These are phyloP conservation scores for Ceratocystis cacaofunesta DNA, from an alignment of 2,329 filamentous ascomycete genomes.

Conservation along the genomic window DNA sequence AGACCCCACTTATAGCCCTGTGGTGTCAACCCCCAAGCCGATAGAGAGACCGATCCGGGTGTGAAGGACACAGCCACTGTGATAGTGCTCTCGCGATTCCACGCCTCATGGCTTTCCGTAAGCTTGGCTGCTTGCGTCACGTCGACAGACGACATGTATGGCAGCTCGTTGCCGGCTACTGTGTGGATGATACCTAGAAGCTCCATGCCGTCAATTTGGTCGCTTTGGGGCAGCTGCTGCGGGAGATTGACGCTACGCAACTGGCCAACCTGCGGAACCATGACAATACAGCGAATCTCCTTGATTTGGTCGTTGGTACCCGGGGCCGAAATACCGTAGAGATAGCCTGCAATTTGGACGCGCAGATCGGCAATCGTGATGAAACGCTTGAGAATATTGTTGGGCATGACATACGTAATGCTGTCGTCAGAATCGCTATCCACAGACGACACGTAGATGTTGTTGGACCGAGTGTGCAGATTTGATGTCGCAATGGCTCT, in stretches of 20 bases:
- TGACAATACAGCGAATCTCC: constrained; percentile 90
- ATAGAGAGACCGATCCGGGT: constrained; percentile 85
- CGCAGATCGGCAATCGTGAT: constrained; percentile 94
- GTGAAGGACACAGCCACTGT: constrained; percentile 95
- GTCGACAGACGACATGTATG: constrained; percentile 90
- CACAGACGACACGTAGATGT: constrained; percentile 95
- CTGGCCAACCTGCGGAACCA: constrained; percentile 92
- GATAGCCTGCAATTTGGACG: constrained; percentile 88
- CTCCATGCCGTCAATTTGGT: constrained; percentile 74
- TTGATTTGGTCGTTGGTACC: constrained; percentile 97
- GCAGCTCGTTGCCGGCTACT: constrained; percentile 81
- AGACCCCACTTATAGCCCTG: constrained; percentile 92
- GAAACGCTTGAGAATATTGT: constrained; percentile 96
- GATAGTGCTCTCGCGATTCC: constrained; percentile 78
- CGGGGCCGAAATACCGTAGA: constrained; percentile 82
- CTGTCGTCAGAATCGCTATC: constrained; percentile 73
- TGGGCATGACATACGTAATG: constrained; percentile 95
- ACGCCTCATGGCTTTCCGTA: constrained; percentile 60
- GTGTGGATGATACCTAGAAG: constrained; percentile 93
- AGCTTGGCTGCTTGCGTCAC: constrained; percentile 87
- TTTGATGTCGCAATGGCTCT: constrained; percentile 94
- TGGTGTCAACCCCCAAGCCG: constrained; percentile 84
- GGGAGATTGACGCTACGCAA: constrained; percentile 84
- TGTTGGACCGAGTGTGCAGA: constrained; percentile 82
- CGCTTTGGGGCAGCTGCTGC: constrained; percentile 78